These are phyloP conservation scores for Sarocladium brachiariae DNA, from an alignment of 2,329 filamentous ascomycete species.

Conservation along the genomic window DNA sequence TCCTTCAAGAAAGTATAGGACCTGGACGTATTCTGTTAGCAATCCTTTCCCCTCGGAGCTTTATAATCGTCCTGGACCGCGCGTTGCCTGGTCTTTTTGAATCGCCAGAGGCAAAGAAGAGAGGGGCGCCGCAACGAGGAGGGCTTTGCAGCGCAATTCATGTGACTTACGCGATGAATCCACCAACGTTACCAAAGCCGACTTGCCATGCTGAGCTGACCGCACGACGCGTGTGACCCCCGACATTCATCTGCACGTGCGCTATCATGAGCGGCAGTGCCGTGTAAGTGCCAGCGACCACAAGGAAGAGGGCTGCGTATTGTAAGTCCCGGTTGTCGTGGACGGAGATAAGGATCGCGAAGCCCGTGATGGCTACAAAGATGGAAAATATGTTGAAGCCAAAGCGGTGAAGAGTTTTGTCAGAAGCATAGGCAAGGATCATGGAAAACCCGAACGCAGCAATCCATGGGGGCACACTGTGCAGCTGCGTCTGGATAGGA, in stretches of 20 bases:
- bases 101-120: neutral
- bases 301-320: conserved; percentile 76
- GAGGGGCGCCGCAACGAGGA: neutral
- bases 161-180: conserved; percentile 56
- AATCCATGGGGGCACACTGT: conserved; percentile 52
- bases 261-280: conserved; percentile 86
- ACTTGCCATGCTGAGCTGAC: conserved; percentile 72
- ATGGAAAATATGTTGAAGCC: conserved; percentile 66
- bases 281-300: conserved; percentile 72
- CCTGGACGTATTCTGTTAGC: neutral
- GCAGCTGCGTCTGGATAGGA: conserved; percentile 50
- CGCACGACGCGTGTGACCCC: conserved; percentile 62
- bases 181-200: conserved; percentile 72
- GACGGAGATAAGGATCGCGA: conserved; percentile 65
- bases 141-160: neutral
- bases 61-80: neutral
- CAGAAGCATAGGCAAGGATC: conserved; percentile 64
- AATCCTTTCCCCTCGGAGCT: no score
- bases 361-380: conserved; percentile 65
- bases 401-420: conserved; percentile 67
- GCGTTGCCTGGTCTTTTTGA: neutral
- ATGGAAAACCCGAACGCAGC: conserved; percentile 76
- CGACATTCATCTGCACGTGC: conserved; percentile 77
- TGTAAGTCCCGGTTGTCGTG: conserved; percentile 61
- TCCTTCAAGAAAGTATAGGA: conserved; percentile 61